Evolutionary conservation across 1,139 yeast species (phyloP), one percentile per base, ranked within the genome.

Genomic region (Yamadazyma mexicana): DNA sequence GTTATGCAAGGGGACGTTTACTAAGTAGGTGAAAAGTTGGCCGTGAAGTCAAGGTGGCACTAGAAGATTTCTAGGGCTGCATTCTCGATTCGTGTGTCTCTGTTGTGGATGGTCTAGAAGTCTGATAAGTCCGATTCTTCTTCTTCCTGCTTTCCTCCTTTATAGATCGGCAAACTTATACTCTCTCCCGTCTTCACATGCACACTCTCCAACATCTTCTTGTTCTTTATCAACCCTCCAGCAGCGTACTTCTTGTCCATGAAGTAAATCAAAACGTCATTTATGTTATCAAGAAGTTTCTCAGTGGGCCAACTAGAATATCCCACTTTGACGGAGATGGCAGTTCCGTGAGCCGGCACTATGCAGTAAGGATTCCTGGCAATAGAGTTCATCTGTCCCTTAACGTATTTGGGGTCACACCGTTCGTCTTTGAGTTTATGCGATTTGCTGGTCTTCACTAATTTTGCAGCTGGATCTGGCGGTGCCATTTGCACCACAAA

Each of bases 141-240:
- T 16, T 30, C 18, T 4, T 16, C 30, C 22, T 20, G 23, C 5
- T 14, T 17, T 16, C 14, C 20, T 16, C 17, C 48, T 40, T 51
- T 55, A 48, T 49, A 49, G 26, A 72, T 58, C 1, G 76, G 76
- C 51, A 84, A 64, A 62, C 87, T 79, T 20, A 73, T 68, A 61
- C 88, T 81, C 33, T 79, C 82, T 40, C 75, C 71, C 0, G 87
- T 80, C 58, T 83, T 83, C 17, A 83, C 66, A 51, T 77, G 77
- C 15, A 80, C 60, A 30, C 79, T 77, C 9, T 66, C 68, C 20
- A 83, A 58, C 40, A 72, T 69, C 23, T 58, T 56, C 30, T 65
- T 57, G 15, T 64, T 62, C 37, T 63, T 64, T 33, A 82, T 59
- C 11, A 78, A 53, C 0, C 88, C 88, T 1, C 87, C 87, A 32